Base-by-base conservation (phyloP, 139 green algal species). In the Pedinophyceae sp. region DNA sequence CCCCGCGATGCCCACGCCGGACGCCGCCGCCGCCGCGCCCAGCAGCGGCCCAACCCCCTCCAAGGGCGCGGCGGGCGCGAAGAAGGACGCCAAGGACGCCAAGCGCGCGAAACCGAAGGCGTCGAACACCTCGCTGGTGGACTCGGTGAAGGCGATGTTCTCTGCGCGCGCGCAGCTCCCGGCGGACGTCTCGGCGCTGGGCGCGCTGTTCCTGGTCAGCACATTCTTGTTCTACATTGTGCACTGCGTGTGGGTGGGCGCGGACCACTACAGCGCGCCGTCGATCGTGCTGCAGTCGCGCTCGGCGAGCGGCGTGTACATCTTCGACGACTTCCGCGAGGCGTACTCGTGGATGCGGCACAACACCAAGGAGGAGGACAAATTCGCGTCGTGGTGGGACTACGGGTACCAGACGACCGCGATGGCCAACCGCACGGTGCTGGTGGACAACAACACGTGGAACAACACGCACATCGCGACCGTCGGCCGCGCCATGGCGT, bases 361-460 rank as follows among this genome's bases (percentile, higher is more conserved):
- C 7, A 7, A 43, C 34, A 13, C 34, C 34, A 43, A 43, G 34
- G 34, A n/a, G n/a, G 34, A 43, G 10, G 34, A 7, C 10, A 43
- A 7, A 13, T 19, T 43, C 34, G 34, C 10, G 34, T 43, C 34
- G 7, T 86, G 83, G 85, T 95, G 86, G 85, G 86, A 93, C 59
- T 93, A 94, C 40, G 85, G 85, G n/a, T 94, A 94, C 64, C 85
- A 94, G 69, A 90, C 85, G 19, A 91, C 84, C 3, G 82, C 80
- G 51, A 93, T 94, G 84, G 77, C 82, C 57, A 89, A 94, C 70
- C 60, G 85, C 34, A 94, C 82, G 15, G 76, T 91, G 27, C 76
- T 94, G 10, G 84, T 93, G 25, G 85, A 94, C 73, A 94, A 94
- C 85, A 94, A 94, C 71, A 94, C 85, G 1, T 94, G 86, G 86